Conservation (phyloP, 2,329 filamentous ascomycete species). For the Triangularia verruculosa region DNA sequence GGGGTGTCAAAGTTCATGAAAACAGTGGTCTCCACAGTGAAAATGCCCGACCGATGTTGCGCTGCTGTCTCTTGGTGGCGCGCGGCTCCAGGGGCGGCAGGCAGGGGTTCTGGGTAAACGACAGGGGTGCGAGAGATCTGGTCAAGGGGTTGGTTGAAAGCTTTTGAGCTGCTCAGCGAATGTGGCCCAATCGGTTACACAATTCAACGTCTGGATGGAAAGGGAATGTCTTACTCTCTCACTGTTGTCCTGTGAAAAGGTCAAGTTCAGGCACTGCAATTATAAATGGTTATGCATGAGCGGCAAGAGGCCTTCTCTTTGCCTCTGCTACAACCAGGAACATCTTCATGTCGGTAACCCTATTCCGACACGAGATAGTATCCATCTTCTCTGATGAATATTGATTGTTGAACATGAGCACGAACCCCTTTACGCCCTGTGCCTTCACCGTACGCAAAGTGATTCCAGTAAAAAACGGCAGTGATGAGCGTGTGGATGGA, state of each 20-base stretch:
- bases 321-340: neutral
- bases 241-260: neutral
- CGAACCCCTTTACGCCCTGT: neutral
- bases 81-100: constrained; percentile 24
- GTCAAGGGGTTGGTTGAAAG: constrained; percentile 16
- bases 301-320: neutral
- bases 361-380: neutral
- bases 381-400: neutral
- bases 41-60: neutral
- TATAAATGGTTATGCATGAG: constrained; percentile 2
- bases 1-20: neutral
- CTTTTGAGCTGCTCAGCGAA: constrained; percentile 6
- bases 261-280: neutral
- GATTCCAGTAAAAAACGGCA: neutral
- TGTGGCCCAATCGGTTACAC: constrained; percentile 26
- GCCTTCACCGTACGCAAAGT: neutral
- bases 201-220: constrained; percentile 9
- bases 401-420: neutral
- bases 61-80: constrained; percentile 15
- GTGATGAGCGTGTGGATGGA: constrained; percentile 1
- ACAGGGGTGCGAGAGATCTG: constrained; percentile 18
- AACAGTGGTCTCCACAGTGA: neutral
- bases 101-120: constrained; percentile 11
- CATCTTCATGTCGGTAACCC: neutral
- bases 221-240: constrained; percentile 3